Evolutionary conservation across 192 early-diverging fungal species (phyloP).

Genomic region (Entomortierella lignicola): DNA sequence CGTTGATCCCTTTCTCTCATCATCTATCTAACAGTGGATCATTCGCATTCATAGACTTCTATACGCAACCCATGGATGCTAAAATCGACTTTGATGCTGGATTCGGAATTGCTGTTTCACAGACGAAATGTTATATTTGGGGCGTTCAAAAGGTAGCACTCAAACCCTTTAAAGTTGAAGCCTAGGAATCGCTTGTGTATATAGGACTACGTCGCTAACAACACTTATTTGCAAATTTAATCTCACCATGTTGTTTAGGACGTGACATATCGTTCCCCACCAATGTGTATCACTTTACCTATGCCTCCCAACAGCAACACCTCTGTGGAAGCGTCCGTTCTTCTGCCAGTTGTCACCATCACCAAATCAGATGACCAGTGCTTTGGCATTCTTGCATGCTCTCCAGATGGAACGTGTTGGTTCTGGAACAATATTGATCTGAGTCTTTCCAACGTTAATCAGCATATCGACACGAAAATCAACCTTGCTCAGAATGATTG

Average conservation of each 20-base stretch:
- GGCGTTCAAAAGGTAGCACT: slow-evolving; percentile 47
- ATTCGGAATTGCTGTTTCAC: slow-evolving; percentile 36
- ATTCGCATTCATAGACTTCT: slow-evolving; percentile 21
- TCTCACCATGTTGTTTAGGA: slow-evolving; percentile 13
- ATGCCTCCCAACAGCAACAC: slow-evolving; percentile 45
- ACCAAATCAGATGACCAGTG: slow-evolving; percentile 41
- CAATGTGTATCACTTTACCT: slow-evolving; percentile 39
- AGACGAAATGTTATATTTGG: slow-evolving; percentile 49
- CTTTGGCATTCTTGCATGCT: slow-evolving; percentile 40
- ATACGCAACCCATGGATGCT: slow-evolving; percentile 36
- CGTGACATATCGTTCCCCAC: slow-evolving; percentile 32
- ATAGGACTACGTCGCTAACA: too few species aligned
- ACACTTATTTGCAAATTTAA: too few species aligned
- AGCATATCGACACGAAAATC: slow-evolving; percentile 39
- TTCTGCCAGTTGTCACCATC: slow-evolving; percentile 39
- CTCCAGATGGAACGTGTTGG: slow-evolving; percentile 49
- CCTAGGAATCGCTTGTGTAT: too few species aligned
- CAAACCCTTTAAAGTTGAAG: too few species aligned
- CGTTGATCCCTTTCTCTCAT: too few species aligned
- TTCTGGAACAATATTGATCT: slow-evolving; percentile 54
- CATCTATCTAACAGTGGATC: background rate
- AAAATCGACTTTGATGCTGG: slow-evolving; percentile 48
- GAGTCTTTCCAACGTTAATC: slow-evolving; percentile 35
- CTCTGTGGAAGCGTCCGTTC: slow-evolving; percentile 15
- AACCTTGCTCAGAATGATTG: slow-evolving; percentile 28